Evolutionary conservation across 73 alveolate genomes (phyloP).

Genomic region (Tetrahymena borealis): DNA sequence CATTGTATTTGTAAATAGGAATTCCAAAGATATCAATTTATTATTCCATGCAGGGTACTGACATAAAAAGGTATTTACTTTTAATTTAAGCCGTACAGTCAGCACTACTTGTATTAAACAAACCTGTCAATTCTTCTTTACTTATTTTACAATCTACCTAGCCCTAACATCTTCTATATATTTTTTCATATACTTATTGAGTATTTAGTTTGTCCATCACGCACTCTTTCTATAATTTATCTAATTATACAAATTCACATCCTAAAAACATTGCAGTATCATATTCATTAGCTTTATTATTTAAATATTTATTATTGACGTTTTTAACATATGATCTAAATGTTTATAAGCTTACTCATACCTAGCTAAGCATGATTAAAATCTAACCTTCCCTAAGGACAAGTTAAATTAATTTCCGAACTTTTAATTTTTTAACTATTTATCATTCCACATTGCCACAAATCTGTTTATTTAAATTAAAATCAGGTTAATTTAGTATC

Average conservation of each 20-base stretch:
- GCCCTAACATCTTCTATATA: background rate
- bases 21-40: background rate
- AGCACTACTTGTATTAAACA: background rate
- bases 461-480: background rate
- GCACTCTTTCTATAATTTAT: background rate
- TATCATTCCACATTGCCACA: background rate
- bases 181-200: background rate
- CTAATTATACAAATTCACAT: background rate
- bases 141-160: background rate
- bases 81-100: background rate
- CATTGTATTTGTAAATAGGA: background rate
- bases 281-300: background rate
- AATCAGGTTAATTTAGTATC: too few species aligned
- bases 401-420: background rate
- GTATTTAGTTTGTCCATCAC: background rate
- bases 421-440: background rate
- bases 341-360: background rate
- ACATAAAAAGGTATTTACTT: background rate
- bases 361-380: background rate
- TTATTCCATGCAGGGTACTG: background rate
- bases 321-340: background rate
- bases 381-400: background rate
- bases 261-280: background rate
- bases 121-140: background rate
- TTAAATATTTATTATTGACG: background rate